Evolutionary conservation across 306 rosid species (phyloP).

Genomic region (Amphicarpaea edgeworthii): DNA sequence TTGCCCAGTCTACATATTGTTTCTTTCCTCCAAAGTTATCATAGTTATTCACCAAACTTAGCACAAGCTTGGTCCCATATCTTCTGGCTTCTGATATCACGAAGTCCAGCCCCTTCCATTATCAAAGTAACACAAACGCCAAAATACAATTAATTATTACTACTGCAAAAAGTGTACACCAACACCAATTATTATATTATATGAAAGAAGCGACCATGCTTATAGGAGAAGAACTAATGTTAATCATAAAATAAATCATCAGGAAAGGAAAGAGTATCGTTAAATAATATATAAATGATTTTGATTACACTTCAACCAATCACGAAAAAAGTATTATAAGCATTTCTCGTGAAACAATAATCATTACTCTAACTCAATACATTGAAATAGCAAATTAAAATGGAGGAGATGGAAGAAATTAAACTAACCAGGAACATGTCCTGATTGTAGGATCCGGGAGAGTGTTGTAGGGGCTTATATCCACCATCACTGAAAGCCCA

Average conservation of each 20-base stretch:
- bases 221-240: not conserved
- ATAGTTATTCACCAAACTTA: conserved; percentile 91
- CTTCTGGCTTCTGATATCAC: conserved; percentile 73
- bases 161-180: not conserved
- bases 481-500: conserved; percentile 98
- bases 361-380: not conserved
- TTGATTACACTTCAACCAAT: too few species aligned
- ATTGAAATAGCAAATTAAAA: not conserved
- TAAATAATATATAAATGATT: too few species aligned
- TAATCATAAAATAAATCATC: not conserved
- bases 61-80: conserved; percentile 74
- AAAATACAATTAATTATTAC: conserved; percentile 20
- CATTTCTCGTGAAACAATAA: too few species aligned
- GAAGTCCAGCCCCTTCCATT: conserved; percentile 82
- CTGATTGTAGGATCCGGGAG: conserved; percentile 91
- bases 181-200: not conserved
- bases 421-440: conserved; percentile 78
- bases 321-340: too few species aligned
- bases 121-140: not conserved
- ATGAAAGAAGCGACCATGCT: not conserved
- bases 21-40: conserved; percentile 82
- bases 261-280: too few species aligned
- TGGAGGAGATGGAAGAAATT: too few species aligned
- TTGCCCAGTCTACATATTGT: conserved; percentile 95
- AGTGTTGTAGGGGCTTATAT: conserved; percentile 67